A percentile compares a stretch with the other conserved stretches of the same genome.
These are phyloP conservation scores for Aspergillus fumigatus DNA, from an alignment of 2,329 filamentous ascomycete species.

Conservation along the genomic window DNA sequence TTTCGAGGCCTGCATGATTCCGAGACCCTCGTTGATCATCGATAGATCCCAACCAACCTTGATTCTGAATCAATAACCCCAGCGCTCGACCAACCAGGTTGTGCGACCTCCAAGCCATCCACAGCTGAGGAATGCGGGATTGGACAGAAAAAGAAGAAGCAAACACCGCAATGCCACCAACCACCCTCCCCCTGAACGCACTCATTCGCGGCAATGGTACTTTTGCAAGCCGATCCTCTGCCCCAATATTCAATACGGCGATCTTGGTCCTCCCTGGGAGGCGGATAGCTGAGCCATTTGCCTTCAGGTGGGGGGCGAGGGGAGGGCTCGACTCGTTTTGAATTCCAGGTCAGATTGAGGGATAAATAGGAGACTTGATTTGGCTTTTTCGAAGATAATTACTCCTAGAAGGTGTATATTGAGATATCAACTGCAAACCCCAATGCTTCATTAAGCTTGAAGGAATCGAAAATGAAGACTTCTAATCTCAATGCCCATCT, in stretches of 20 bases:
- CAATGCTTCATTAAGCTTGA: not conserved
- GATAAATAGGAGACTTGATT: not conserved
- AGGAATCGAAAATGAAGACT: not conserved
- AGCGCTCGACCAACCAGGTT: not conserved
- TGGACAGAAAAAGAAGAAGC: not conserved
- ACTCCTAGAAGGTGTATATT: not conserved
- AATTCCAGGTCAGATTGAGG: not conserved
- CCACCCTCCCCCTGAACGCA: not conserved
- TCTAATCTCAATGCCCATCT: slow-evolving; percentile 6
- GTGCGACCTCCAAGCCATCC: not conserved
- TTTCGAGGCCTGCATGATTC: not conserved
- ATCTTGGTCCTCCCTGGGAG: not conserved
- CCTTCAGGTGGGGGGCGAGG: not conserved
- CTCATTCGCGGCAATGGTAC: not conserved
- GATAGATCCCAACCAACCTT: not conserved
- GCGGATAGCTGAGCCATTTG: not conserved
- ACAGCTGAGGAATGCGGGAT: not conserved
- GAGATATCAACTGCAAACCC: not conserved
- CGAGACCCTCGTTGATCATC: not conserved
- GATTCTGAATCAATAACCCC: not conserved
- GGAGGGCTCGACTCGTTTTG: not conserved
- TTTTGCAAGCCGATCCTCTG: not conserved
- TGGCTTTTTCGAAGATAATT: not conserved
- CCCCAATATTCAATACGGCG: not conserved
- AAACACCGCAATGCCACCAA: not conserved